phyloP scores from a whole-genome alignment of 2,329 filamentous ascomycete genomes.

The Sphaerulina populicola region DNA sequence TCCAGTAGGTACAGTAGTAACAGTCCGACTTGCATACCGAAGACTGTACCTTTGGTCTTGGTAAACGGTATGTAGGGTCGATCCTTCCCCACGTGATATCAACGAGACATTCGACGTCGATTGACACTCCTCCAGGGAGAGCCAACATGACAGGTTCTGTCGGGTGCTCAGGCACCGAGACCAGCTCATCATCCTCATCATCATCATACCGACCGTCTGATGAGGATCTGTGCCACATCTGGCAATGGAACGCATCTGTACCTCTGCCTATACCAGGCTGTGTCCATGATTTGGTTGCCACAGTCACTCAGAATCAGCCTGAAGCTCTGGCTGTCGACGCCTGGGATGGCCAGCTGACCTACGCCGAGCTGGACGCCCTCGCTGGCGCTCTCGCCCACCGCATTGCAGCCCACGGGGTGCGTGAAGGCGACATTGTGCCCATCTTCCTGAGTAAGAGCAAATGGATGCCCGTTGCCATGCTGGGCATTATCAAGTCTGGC shows the following conservation, averaged over 20 bases:
- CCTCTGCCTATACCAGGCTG: constrained; percentile 13
- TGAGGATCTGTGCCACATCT: constrained; percentile 16
- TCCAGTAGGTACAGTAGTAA: too few relatives aligned
- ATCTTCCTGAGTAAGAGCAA: constrained; percentile 25
- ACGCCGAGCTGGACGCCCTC: constrained; percentile 7
- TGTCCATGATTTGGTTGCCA: constrained; percentile 22
- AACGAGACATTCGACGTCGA: too few relatives aligned
- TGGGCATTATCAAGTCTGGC: constrained; percentile 29
- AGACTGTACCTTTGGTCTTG: too few relatives aligned
- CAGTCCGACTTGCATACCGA: too few relatives aligned
- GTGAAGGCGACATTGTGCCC: constrained; percentile 13
- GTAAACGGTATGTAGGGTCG: too few relatives aligned
- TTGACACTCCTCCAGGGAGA: too few relatives aligned
- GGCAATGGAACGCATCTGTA: constrained; percentile 16
- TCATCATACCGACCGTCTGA: background rate
- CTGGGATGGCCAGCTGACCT: constrained; percentile 23
- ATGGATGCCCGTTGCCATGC: constrained; percentile 25
- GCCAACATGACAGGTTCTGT: too few relatives aligned
- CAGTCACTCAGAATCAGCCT: constrained; percentile 17
- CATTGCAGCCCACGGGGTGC: background rate
- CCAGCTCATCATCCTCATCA: too few relatives aligned
- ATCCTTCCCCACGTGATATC: too few relatives aligned
- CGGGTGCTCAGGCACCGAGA: too few relatives aligned
- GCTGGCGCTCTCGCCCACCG: constrained; percentile 16
- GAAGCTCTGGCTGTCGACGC: constrained; percentile 23